These are phyloP conservation scores for Eucalyptus regnans DNA, from an alignment of 345 rosid species.

Conservation along the genomic window DNA sequence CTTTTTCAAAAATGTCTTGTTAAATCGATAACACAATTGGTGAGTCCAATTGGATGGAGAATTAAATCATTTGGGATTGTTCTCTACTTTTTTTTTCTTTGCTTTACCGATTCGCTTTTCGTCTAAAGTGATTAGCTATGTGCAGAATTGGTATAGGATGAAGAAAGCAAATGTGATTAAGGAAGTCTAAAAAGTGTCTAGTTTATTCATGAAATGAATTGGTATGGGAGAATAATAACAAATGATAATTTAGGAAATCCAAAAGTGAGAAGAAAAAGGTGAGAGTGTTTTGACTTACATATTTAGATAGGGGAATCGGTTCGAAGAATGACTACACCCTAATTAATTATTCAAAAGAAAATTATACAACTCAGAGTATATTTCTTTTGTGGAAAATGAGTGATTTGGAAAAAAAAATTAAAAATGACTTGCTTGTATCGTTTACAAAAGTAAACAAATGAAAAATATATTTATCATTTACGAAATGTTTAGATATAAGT, in stretches of 20 bases:
- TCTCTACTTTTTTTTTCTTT: neutral
- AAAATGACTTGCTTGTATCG: fast-evolving
- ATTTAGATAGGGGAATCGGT: neutral
- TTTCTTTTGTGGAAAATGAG: neutral
- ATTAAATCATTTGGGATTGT: neutral
- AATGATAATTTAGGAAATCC: neutral
- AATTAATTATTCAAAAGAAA: neutral
- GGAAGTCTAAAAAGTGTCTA: neutral
- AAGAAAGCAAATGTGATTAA: neutral
- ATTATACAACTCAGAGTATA: neutral
- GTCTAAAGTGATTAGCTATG: neutral
- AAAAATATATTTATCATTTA: neutral
- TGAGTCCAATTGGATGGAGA: neutral
- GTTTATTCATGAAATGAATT: neutral
- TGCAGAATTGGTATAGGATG: neutral
- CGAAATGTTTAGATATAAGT: fast-evolving
- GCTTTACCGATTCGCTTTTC: neutral
- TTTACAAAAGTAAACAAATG: neutral
- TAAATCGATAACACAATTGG: neutral
- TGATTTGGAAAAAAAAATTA: neutral
- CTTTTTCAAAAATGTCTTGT: neutral
- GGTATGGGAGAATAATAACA: neutral
- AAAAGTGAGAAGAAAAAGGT: neutral
- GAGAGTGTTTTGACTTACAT: neutral
- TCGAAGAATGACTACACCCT: neutral